Base-by-base conservation (phyloP, 129 eudicot species). In the Dittrichia graveolens region DNA sequence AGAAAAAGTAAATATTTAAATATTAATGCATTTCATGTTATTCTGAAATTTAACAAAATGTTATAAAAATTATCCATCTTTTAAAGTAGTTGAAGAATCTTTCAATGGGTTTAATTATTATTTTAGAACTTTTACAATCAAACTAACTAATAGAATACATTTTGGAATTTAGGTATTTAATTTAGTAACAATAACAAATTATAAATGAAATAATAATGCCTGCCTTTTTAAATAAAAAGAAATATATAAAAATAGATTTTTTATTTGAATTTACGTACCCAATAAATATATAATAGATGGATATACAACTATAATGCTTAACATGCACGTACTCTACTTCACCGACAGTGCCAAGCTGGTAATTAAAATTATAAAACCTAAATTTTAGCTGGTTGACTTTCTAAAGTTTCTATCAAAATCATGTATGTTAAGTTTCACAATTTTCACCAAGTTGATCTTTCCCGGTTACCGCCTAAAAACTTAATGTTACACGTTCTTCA, bases 341-440 rank as follows among this genome's bases (percentile, higher is more conserved):
- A 52, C 67, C 82, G 77, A 71, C 82, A 53, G 24, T 43, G 59
- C 76, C 81, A 69, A 49, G 71, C 50, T 77, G 76, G 76, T 50
- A 60, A 24, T 24, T 24, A 24, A 77, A 47, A n/a, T 46, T 67
- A 14, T 57, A 38, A 49, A n/a, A 42, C 68, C 39, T 47, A 61
- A 68, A 43, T 41, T 39, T 40, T 48, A 0, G 56, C 40, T 35
- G 65, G 73, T 49, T 64, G 73, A 57, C 57, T 62, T 71, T 78
- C 7, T 59, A 69, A 15, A 35, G 31, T 24, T 44, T 78, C 45
- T 54, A 18, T 18, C 58, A 47, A 62, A 62, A 50, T 40, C 18
- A 71, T 72, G 63, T n/a, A n/a, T n/a, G n/a, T n/a, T n/a, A n/a
- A n/a, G n/a, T 16, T 61, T 70, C 46, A 64, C 39, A 4, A 10